Conservation (phyloP, 2,329 filamentous ascomycete species). For the Arthrobotrys entomopaga region DNA sequence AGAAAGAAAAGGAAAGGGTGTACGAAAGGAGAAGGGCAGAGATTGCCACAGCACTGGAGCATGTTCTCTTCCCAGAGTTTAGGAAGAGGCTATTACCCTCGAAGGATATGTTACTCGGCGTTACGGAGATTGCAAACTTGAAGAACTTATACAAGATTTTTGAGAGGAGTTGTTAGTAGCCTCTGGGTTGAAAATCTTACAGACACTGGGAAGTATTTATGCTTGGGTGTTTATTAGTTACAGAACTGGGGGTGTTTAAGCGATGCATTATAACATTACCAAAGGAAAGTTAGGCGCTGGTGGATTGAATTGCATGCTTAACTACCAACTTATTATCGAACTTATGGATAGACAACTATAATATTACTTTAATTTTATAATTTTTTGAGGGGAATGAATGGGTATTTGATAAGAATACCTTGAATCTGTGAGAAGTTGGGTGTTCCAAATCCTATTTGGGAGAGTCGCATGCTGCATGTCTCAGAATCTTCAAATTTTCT, state of each 20-base stretch:
- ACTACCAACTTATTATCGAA: not conserved
- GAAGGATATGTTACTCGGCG: conserved; percentile 76
- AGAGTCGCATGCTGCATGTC: conserved; percentile 28
- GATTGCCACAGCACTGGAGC: conserved; percentile 79
- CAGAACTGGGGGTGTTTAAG: not conserved
- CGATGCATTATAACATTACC: too few species aligned
- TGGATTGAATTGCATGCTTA: too few species aligned
- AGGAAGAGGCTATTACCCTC: conserved; percentile 85
- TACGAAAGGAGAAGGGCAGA: conserved; percentile 70
- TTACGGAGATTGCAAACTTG: conserved; percentile 88
- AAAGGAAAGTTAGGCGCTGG: not conserved
- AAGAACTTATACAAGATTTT: conserved; percentile 95
- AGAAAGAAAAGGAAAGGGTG: conserved; percentile 63
- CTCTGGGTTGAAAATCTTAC: conserved; percentile 16
- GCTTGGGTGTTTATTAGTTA: not conserved
- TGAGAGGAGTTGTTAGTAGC: conserved; percentile 77
- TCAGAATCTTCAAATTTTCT: conserved; percentile 49
- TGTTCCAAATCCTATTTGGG: not conserved
- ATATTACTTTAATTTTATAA: not conserved
- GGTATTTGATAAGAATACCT: not conserved
- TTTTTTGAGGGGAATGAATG: too few species aligned
- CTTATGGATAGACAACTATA: not conserved
- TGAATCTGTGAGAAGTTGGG: not conserved
- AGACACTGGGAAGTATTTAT: not conserved
- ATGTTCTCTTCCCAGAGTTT: conserved; percentile 89